Evolutionary conservation across 129 eudicot genomes (phyloP).

Genomic region (carrot (Daucus carota)): DH1_v3.0 NC_030383.2:50058501-50059000

Average conservation of each 20-base stretch:
- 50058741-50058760: slow-evolving; percentile 37
- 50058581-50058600: slow-evolving; percentile 20
- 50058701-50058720: slow-evolving; percentile 23
- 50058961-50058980: not conserved
- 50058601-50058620: slow-evolving; percentile 32
- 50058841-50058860: slow-evolving; percentile 61
- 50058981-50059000: not conserved
- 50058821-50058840: slow-evolving; percentile 47
- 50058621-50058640: slow-evolving; percentile 42
- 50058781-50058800: slow-evolving; percentile 54
- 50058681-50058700: slow-evolving; percentile 36
- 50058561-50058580: slow-evolving; percentile 26
- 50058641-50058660: not conserved
- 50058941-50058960: slow-evolving; percentile 4
- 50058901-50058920: slow-evolving; percentile 3
- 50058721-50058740: slow-evolving; percentile 32
- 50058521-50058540: slow-evolving; percentile 23
- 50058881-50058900: slow-evolving; percentile 46
- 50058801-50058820: slow-evolving; percentile 75
- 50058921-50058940: slow-evolving; percentile 7
- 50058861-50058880: slow-evolving; percentile 51
- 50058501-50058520: slow-evolving; percentile 18
- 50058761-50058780: slow-evolving; percentile 57
- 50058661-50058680: slow-evolving; percentile 23
- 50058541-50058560: slow-evolving; percentile 16